Percentiles rank a stretch among this genome's conserved stretches.
These are phyloP conservation scores for Scleroderma citrinum DNA, from an alignment of 768 basidiomycete genomes.

Conservation along the genomic window DNA sequence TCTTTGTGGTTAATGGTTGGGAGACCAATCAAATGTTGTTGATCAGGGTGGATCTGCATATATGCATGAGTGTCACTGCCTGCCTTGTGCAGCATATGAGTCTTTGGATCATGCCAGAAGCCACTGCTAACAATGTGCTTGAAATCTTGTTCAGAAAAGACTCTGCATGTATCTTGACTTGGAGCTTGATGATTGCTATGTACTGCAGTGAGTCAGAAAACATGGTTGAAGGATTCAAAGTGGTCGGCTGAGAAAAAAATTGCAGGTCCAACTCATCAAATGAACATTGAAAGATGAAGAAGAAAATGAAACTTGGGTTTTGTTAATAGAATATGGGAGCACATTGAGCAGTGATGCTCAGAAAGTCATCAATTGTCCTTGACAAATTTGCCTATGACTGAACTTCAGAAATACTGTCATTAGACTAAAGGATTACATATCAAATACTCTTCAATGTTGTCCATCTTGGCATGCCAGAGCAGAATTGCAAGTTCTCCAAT, in stretches of 20 bases:
- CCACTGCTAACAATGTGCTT: slow-evolving; percentile 9
- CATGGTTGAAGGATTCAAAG: neutral
- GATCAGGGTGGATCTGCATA: slow-evolving; percentile 4
- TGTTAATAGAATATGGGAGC: slow-evolving; percentile 14
- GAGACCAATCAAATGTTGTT: slow-evolving; percentile 1
- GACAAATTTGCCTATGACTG: neutral
- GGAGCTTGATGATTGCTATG: slow-evolving; percentile 12
- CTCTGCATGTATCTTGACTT: slow-evolving; percentile 12
- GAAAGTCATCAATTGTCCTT: slow-evolving; percentile 15
- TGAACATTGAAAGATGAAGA: slow-evolving; percentile 12
- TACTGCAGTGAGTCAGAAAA: neutral
- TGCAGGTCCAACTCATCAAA: neutral
- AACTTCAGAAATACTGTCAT: neutral
- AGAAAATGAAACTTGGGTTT: slow-evolving; percentile 25
- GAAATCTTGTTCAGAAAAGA: slow-evolving; percentile 5
- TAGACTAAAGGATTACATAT: neutral
- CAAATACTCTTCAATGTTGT: neutral
- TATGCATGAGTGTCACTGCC: neutral
- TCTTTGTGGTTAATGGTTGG: neutral
- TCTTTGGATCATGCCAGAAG: slow-evolving; percentile 5
- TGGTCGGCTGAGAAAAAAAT: neutral
- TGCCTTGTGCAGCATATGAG: slow-evolving; percentile 1
- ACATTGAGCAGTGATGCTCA: slow-evolving; percentile 7
- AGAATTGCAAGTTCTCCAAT: neutral
- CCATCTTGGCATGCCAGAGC: neutral